Evolutionary conservation across 116 monocot species (phyloP).

Genomic region (Thalassia testudinum): DNA sequence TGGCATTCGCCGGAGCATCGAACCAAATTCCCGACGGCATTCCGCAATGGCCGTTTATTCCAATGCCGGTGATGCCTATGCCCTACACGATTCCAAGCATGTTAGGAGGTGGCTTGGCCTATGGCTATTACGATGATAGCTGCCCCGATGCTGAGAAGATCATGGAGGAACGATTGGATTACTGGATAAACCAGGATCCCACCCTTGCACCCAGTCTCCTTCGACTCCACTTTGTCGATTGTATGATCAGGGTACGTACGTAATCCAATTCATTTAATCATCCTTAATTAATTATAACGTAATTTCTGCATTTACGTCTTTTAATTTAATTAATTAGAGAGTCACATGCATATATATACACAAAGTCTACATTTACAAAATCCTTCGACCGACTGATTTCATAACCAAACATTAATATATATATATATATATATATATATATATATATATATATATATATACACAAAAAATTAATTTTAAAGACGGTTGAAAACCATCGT

Average conservation of each 20-base stretch:
- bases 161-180: background rate
- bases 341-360: background rate
- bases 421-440: too few relatives aligned
- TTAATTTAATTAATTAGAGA: background rate
- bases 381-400: too few relatives aligned
- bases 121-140: slow-evolving; percentile 2
- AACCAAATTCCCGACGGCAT: background rate
- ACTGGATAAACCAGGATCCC: slow-evolving; percentile 8
- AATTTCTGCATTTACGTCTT: background rate
- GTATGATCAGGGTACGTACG: slow-evolving; percentile 4
- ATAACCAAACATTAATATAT: too few relatives aligned
- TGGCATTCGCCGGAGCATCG: background rate
- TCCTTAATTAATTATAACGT: background rate
- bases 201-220: slow-evolving; percentile 9
- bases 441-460: too few relatives aligned
- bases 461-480: too few relatives aligned
- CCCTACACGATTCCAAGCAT: background rate
- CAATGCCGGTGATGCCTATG: background rate
- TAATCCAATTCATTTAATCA: background rate
- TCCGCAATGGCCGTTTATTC: background rate
- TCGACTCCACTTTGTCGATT: slow-evolving; percentile 9
- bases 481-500: too few relatives aligned
- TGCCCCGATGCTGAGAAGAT: slow-evolving; percentile 3
- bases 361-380: too few relatives aligned
- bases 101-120: background rate